Evolutionary conservation across 2,329 filamentous ascomycete species (phyloP).

Genomic region (Colletotrichum spinosum): DNA sequence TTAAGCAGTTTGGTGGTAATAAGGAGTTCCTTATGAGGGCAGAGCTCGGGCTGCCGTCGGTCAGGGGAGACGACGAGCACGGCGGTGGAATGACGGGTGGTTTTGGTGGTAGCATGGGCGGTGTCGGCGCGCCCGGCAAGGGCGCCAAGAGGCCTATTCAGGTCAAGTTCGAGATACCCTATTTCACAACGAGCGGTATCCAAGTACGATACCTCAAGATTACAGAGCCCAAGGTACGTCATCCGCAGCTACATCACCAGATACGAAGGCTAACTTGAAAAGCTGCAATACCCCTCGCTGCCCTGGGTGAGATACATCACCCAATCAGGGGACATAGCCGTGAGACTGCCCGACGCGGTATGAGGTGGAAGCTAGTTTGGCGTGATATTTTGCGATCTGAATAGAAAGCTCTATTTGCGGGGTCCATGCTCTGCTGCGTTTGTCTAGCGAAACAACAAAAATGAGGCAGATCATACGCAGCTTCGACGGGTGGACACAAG

Average conservation of each 20-base stretch:
- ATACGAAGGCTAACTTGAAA: conserved; percentile 34
- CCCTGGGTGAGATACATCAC: conserved; percentile 99
- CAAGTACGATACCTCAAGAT: conserved; percentile 99
- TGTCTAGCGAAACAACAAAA: too few relatives aligned
- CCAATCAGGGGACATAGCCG: conserved; percentile 95
- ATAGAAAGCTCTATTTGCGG: background rate
- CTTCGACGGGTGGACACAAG: too few relatives aligned
- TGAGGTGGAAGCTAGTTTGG: conserved; percentile 52
- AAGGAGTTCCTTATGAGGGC: conserved; percentile 99
- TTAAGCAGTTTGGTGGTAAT: conserved; percentile 98
- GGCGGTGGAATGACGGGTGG: conserved; percentile 98
- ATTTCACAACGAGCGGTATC: conserved; percentile 99
- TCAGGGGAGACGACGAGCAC: conserved; percentile 94
- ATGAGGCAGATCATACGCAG: too few relatives aligned
- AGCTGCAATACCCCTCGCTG: conserved; percentile 97
- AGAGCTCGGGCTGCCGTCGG: conserved; percentile 92
- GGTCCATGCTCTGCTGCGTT: background rate
- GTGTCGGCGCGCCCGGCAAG: conserved; percentile 81
- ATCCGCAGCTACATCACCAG: background rate
- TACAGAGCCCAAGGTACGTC: conserved; percentile 92
- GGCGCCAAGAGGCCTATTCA: conserved; percentile 93
- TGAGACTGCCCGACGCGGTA: conserved; percentile 90
- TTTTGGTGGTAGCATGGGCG: conserved; percentile 96
- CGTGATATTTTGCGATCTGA: conserved; percentile 7
- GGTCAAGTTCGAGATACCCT: conserved; percentile 99